Evolutionary conservation across 768 basidiomycete genomes (phyloP).

Genomic region (Suillus variegatus): DNA sequence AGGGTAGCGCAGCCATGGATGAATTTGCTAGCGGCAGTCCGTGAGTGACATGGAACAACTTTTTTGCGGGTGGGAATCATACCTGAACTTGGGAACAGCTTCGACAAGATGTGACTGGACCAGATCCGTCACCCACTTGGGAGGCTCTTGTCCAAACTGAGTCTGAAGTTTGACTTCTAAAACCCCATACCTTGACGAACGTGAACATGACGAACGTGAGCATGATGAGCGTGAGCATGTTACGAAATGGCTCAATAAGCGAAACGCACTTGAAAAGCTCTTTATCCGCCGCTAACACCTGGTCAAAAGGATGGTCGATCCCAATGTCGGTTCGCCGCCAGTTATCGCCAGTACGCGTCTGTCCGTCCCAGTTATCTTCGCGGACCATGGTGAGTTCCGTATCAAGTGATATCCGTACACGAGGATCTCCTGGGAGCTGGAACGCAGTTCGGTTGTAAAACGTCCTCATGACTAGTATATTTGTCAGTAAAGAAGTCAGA

Average conservation of each 20-base stretch:
- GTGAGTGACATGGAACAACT: neutral
- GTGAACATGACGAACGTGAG: conserved; percentile 7
- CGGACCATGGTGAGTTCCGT: conserved; percentile 93
- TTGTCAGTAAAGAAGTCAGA: conserved; percentile 4
- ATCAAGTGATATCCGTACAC: conserved; percentile 91
- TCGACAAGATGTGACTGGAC: conserved; percentile 95
- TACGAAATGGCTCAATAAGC: conserved; percentile 1
- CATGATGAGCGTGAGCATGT: neutral
- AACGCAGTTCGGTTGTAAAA: conserved; percentile 99
- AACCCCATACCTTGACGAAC: conserved; percentile 70
- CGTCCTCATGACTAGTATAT: conserved; percentile 78
- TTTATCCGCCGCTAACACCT: conserved; percentile 68
- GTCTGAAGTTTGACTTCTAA: conserved; percentile 98
- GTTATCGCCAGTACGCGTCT: conserved; percentile 74
- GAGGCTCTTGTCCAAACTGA: conserved; percentile 93
- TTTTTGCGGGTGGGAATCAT: conserved; percentile 22
- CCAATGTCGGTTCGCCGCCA: conserved; percentile 96
- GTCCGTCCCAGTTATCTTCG: conserved; percentile 96
- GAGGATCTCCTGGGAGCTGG: conserved; percentile 91
- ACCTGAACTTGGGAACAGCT: conserved; percentile 97
- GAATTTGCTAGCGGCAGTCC: conserved; percentile 64
- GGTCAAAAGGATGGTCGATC: conserved; percentile 54
- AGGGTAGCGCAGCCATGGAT: conserved; percentile 96
- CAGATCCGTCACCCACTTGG: conserved; percentile 95
- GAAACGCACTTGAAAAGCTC: conserved; percentile 81